Evolutionary conservation across 805 yeast genomes (phyloP).

Genomic region (Ogataea neopini): DNA sequence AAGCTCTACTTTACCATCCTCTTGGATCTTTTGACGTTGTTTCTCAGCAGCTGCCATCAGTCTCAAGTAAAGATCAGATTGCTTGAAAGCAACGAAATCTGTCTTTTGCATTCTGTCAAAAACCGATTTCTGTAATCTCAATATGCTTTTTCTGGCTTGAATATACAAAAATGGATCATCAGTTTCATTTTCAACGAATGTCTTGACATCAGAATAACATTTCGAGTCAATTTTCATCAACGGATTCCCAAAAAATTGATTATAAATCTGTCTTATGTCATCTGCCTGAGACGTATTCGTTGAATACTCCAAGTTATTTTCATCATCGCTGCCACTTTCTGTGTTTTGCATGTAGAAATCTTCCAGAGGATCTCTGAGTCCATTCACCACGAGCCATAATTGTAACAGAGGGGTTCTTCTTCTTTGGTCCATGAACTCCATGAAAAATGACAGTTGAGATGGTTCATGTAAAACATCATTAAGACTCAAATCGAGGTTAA

Average conservation of each 20-base stretch:
- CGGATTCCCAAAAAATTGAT: slow-evolving; percentile 40
- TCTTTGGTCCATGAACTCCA: slow-evolving; percentile 56
- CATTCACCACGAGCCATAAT: slow-evolving; percentile 68
- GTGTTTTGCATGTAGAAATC: slow-evolving; percentile 36
- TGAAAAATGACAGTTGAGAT: slow-evolving; percentile 48
- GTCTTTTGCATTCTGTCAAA: slow-evolving; percentile 50
- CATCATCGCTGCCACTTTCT: slow-evolving; percentile 31
- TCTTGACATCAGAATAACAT: slow-evolving; percentile 37
- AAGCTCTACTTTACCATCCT: not conserved
- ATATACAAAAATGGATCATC: slow-evolving; percentile 39
- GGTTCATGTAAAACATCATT: slow-evolving; percentile 50
- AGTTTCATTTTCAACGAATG: slow-evolving; percentile 34
- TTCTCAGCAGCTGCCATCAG: slow-evolving; percentile 45
- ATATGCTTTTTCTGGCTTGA: slow-evolving; percentile 59
- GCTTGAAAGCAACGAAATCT: slow-evolving; percentile 61
- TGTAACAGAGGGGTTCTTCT: slow-evolving; percentile 49
- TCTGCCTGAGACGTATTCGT: slow-evolving; percentile 43
- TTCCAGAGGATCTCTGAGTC: slow-evolving; percentile 71
- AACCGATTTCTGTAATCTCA: slow-evolving; percentile 57
- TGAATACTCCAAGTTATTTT: slow-evolving; percentile 21
- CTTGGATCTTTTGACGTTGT: slow-evolving; percentile 4
- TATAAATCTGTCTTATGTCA: slow-evolving; percentile 53
- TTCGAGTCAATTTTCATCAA: slow-evolving; percentile 33
- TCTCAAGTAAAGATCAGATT: slow-evolving; percentile 55
- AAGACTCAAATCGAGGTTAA: slow-evolving; percentile 35